phyloP scores from a whole-genome alignment of 2,329 filamentous ascomycete species.

The Whalleya microplaca region DNA sequence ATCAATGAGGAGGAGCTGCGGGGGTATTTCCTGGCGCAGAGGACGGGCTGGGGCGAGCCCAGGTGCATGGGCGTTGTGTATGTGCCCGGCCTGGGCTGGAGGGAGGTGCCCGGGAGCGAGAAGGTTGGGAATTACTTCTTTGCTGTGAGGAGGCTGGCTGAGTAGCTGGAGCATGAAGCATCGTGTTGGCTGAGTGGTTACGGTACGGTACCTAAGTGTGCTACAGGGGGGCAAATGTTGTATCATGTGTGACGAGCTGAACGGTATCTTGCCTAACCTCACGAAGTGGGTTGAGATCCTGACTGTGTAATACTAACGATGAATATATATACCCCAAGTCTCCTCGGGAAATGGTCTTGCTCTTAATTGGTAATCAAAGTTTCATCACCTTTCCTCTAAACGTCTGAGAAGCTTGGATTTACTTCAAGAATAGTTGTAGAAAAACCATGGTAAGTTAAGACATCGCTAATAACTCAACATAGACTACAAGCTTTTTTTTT shows the following conservation, averaged over 20 bases:
- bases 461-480: too few relatives aligned
- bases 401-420: not conserved
- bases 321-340: not conserved
- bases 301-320: not conserved
- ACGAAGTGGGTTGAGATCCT: not conserved
- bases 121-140: conserved; percentile 96
- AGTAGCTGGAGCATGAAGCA: conserved; percentile 7
- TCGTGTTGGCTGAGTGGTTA: not conserved
- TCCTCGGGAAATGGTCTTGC: not conserved
- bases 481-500: not conserved
- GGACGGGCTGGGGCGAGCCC: conserved; percentile 61
- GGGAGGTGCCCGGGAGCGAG: conserved; percentile 78
- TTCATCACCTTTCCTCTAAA: not conserved
- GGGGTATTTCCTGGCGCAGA: conserved; percentile 54
- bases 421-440: too few relatives aligned
- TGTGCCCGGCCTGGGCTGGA: conserved; percentile 90
- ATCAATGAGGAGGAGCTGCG: conserved; percentile 82
- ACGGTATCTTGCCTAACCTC: not conserved
- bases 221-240: not conserved
- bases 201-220: not conserved
- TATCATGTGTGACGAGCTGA: not conserved
- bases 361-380: conserved; percentile 1
- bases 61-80: conserved; percentile 82
- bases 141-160: conserved; percentile 55
- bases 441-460: too few relatives aligned